phyloP scores from a whole-genome alignment of 805 yeast genomes.

The Kuraishia molischiana region DNA sequence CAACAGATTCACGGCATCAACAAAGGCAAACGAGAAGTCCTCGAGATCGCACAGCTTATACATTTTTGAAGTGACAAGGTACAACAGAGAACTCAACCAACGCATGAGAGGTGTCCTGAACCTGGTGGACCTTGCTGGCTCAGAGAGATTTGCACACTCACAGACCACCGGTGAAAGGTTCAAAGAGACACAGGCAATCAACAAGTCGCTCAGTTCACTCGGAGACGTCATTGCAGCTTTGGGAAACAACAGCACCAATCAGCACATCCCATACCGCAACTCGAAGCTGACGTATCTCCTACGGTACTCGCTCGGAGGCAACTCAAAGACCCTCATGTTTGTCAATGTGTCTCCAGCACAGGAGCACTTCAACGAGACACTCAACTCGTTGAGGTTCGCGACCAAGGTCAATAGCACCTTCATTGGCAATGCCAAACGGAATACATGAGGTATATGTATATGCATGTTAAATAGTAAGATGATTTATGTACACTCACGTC shows the following conservation, averaged over 20 bases:
- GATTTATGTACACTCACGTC: not conserved
- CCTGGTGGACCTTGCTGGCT: constrained; percentile 88
- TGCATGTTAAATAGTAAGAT: no score
- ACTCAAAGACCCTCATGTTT: constrained; percentile 87
- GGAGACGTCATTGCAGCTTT: constrained; percentile 84
- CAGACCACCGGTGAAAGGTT: constrained; percentile 74
- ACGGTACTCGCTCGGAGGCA: constrained; percentile 77
- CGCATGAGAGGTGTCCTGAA: constrained; percentile 53
- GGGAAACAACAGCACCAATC: constrained; percentile 24
- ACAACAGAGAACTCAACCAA: constrained; percentile 37
- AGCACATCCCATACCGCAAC: constrained; percentile 59
- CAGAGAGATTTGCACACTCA: constrained; percentile 72
- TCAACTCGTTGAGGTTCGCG: constrained; percentile 85
- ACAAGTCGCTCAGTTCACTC: constrained; percentile 75
- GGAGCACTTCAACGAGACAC: constrained; percentile 60
- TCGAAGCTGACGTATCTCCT: constrained; percentile 74
- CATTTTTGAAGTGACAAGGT: constrained; percentile 50
- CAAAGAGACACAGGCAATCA: constrained; percentile 82
- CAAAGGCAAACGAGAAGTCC: constrained; percentile 72
- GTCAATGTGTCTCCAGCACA: constrained; percentile 72
- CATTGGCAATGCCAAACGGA: not conserved
- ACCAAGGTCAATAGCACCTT: constrained; percentile 60
- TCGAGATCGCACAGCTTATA: constrained; percentile 90
- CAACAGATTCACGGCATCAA: constrained; percentile 71
- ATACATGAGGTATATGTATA: not conserved